Evolutionary conservation across 2,329 filamentous ascomycete genomes (phyloP).

Genomic region (Cytospora leucostoma): DNA sequence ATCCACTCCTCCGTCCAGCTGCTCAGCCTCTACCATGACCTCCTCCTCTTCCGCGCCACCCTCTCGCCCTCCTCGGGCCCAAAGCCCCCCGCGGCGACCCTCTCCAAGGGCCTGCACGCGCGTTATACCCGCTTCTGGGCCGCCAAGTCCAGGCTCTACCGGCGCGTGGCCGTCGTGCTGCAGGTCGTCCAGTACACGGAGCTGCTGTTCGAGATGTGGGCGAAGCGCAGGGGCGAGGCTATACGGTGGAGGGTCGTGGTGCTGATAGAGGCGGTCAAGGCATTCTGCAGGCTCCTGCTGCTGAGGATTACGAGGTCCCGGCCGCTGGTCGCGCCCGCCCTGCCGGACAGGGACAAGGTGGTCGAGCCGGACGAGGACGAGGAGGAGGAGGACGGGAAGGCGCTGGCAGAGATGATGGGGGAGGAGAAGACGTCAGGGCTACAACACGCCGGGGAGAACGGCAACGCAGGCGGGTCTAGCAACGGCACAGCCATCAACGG

Average conservation of each 20-base stretch:
- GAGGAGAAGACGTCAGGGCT: slow-evolving; percentile 47
- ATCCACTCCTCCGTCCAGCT: slow-evolving; percentile 87
- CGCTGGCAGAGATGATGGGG: slow-evolving; percentile 44
- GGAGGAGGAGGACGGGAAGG: slow-evolving; percentile 51
- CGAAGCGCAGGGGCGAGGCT: slow-evolving; percentile 80
- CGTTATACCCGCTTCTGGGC: slow-evolving; percentile 71
- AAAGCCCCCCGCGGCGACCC: slow-evolving; percentile 54
- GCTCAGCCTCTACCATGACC: slow-evolving; percentile 90
- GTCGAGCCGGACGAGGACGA: slow-evolving; percentile 56
- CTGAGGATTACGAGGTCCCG: slow-evolving; percentile 81
- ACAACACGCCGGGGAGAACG: slow-evolving; percentile 56
- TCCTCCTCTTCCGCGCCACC: slow-evolving; percentile 66
- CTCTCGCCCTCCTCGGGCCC: slow-evolving; percentile 57
- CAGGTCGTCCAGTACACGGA: slow-evolving; percentile 95
- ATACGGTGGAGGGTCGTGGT: slow-evolving; percentile 86
- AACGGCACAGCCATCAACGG: slow-evolving; percentile 15
- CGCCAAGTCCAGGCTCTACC: slow-evolving; percentile 68
- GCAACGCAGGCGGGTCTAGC: slow-evolving; percentile 41
- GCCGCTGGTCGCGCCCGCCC: slow-evolving; percentile 76
- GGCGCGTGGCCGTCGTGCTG: slow-evolving; percentile 76
- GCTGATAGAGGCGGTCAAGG: slow-evolving; percentile 82
- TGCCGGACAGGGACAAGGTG: slow-evolving; percentile 83
- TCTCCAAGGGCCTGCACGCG: slow-evolving; percentile 59
- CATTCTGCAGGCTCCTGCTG: slow-evolving; percentile 77
- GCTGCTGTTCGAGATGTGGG: slow-evolving; percentile 95